A percentile compares a stretch with the other conserved stretches of the same genome.
phyloP scores from a whole-genome alignment of 2,329 filamentous ascomycete genomes.

The Exophiala sp. region DNA sequence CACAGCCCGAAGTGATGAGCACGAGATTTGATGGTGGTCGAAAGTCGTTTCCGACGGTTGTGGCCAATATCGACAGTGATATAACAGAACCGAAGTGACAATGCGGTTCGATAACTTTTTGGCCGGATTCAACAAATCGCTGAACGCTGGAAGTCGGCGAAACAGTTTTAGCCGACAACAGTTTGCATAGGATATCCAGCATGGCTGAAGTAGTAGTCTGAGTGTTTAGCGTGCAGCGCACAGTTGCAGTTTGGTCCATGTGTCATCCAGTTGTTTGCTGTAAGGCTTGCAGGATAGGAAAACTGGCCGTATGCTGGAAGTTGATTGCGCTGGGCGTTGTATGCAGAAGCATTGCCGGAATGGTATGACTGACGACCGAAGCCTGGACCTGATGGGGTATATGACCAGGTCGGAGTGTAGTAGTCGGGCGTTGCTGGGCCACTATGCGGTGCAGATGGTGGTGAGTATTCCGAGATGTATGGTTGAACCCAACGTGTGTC shows the following conservation, averaged over 20 bases:
- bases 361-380: slow-evolving; percentile 22
- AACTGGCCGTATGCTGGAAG: slow-evolving; percentile 20
- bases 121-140: slow-evolving; percentile 7
- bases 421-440: slow-evolving; percentile 48
- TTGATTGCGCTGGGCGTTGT: slow-evolving; percentile 21
- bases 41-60: neutral
- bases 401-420: slow-evolving; percentile 44
- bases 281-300: slow-evolving; percentile 11
- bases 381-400: slow-evolving; percentile 29
- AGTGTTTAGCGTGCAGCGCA: slow-evolving; percentile 46
- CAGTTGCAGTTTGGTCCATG: slow-evolving; percentile 48
- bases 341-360: slow-evolving; percentile 16
- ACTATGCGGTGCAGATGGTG: slow-evolving; percentile 49
- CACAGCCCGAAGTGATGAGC: neutral
- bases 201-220: slow-evolving; percentile 47
- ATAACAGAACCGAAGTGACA: slow-evolving; percentile 16
- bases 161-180: slow-evolving; percentile 24
- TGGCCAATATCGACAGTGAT: slow-evolving; percentile 1
- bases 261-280: slow-evolving; percentile 43
- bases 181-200: slow-evolving; percentile 26
- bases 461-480: slow-evolving; percentile 49
- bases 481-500: slow-evolving; percentile 53
- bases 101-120: slow-evolving; percentile 17
- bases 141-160: slow-evolving; percentile 18
- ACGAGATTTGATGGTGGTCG: neutral